These are phyloP conservation scores for Penicillium cataractarum DNA, from an alignment of 495 filamentous ascomycete species.

Conservation along the genomic window DNA sequence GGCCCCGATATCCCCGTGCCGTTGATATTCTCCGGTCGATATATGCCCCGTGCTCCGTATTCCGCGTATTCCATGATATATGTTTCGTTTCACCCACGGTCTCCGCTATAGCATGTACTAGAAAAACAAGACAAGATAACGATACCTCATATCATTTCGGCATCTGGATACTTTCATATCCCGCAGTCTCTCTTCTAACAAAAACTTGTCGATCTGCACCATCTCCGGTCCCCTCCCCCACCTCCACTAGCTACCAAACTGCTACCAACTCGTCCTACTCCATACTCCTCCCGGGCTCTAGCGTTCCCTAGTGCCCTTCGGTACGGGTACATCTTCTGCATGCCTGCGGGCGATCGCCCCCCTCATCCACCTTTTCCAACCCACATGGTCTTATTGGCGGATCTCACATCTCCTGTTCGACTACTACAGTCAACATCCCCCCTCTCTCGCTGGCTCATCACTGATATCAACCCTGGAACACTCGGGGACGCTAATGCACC, in stretches of 20 bases:
- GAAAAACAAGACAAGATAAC: neutral
- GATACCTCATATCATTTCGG: neutral
- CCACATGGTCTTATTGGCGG: conserved; percentile 32
- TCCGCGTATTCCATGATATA: neutral
- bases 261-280: neutral
- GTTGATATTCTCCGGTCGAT: conserved; percentile 20
- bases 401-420: conserved; percentile 14
- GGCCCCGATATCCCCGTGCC: neutral
- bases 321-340: conserved; percentile 15
- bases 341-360: conserved; percentile 23
- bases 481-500: conserved; percentile 22
- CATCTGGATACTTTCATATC: neutral
- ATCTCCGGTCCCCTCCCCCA: conserved; percentile 15
- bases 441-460: neutral
- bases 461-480: conserved; percentile 4
- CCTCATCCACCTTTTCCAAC: neutral
- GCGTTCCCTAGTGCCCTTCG: conserved; percentile 3
- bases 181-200: neutral
- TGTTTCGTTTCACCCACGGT: no score
- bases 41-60: conserved; percentile 10
- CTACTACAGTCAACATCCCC: neutral
- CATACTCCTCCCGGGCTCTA: conserved; percentile 1
- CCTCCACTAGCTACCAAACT: neutral
- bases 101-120: no score
- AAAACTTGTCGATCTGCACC: conserved; percentile 20